A percentile compares a stretch with the other conserved stretches of the same genome.
Conservation (phyloP, 176 grass and related monocot species). For the Zea mays region DNA sequence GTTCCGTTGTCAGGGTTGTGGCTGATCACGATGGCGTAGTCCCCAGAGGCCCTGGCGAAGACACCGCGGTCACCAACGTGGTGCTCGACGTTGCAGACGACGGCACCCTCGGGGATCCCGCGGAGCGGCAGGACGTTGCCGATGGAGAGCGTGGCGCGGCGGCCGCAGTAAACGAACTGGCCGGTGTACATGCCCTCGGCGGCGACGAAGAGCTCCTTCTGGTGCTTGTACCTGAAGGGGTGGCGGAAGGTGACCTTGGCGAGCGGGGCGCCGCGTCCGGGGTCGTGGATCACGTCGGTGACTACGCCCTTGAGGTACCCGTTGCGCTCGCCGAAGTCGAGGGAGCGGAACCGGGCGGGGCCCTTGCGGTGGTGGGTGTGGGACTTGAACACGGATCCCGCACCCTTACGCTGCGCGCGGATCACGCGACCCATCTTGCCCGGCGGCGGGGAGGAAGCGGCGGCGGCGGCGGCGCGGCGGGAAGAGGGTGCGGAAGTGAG, state of each 20-base stretch:
- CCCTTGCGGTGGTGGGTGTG: conserved; percentile 99
- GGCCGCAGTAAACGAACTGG: conserved; percentile 91
- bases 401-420: conserved; percentile 92
- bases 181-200: conserved; percentile 97
- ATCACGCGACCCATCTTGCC: conserved; percentile 87
- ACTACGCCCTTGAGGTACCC: conserved; percentile 89
- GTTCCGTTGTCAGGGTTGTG: conserved; percentile 96
- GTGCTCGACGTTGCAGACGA: conserved; percentile 95
- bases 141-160: conserved; percentile 75
- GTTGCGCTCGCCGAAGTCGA: conserved; percentile 96
- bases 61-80: conserved; percentile 89
- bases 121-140: conserved; percentile 84
- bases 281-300: conserved; percentile 91
- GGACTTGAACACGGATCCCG: conserved; percentile 84
- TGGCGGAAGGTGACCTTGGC: conserved; percentile 91
- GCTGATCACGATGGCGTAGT: conserved; percentile 91
- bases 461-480: not conserved
- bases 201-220: conserved; percentile 93
- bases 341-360: conserved; percentile 74
- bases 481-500: not conserved
- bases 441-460: not conserved
- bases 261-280: conserved; percentile 80
- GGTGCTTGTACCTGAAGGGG: conserved; percentile 88
- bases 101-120: conserved; percentile 76
- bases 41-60: conserved; percentile 68